Base-by-base conservation (phyloP, 2,329 filamentous ascomycete species). In the Colletotrichum sp. region DNA sequence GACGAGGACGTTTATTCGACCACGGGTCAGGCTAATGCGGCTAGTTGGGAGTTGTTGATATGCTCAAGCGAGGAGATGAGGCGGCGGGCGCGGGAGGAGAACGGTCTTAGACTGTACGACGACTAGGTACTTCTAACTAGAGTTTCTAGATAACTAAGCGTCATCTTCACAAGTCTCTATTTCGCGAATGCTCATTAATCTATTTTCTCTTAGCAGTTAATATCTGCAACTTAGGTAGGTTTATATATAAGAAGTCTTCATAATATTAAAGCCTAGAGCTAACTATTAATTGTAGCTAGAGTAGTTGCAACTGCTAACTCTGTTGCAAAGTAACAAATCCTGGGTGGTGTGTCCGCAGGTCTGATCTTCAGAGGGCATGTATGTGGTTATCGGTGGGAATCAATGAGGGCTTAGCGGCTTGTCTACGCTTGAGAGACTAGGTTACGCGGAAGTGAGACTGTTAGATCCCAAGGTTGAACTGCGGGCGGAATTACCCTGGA, bases 61-160 rank as follows among this genome's bases (percentile, higher is more conserved):
- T 72, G 61, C 60, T 60, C 61, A 21, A 66, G 60, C 24, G 69
- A 72, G 30, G 32, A 43, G 43, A 65, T 72, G 61, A 66, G 69
- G 48, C 48, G 32, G 12, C n/a, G 26, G 24, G 69, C 69, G 32
- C 30, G n/a, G 18, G 32, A 43, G 30, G 48, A 58, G 24, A 16
- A 48, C 9, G 43, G 61, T 16, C 12, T 72, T 4, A 58, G 38
- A 21, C 38, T 71, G 13, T 71, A 71, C 18, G 55, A 67, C 16
- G 65, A 67, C 28, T 61, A 32, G 13, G 21, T 16, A 57, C 52
- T 57, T 57, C 52, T 8, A 21, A 26, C n/a, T 57, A 26, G 52
- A 57, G 52, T 26, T 57, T 26, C 52, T 4, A 24, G 52, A 57
- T 57, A 43, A 21, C 12, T 24, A 57, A 57, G 12, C 52, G 8